These are phyloP conservation scores for Paecilomyces variotii DNA, from an alignment of 2,329 filamentous ascomycete genomes.

Conservation along the genomic window DNA sequence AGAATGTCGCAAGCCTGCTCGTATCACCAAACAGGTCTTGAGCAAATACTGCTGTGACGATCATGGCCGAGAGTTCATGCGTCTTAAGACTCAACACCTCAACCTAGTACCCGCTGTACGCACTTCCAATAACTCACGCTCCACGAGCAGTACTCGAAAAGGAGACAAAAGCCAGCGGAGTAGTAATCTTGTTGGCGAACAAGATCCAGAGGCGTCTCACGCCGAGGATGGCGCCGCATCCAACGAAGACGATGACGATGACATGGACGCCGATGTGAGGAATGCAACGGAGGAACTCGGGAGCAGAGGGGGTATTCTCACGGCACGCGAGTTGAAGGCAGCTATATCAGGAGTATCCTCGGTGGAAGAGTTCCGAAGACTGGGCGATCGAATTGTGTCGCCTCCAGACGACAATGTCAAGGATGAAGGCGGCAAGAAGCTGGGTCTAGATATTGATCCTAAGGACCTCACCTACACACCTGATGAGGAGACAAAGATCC, in stretches of 20 bases:
- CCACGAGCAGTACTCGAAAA: constrained; percentile 2
- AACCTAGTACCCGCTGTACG: constrained; percentile 12
- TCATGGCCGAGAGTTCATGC: constrained; percentile 40
- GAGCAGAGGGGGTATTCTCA: constrained; percentile 37
- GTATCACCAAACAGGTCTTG: constrained; percentile 27
- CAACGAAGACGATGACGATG: constrained; percentile 17
- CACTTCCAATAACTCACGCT: constrained; percentile 9
- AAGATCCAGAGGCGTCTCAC: constrained; percentile 15
- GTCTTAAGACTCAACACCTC: constrained; percentile 22
- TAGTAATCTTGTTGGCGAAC: constrained; percentile 17
- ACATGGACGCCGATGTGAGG: constrained; percentile 13
- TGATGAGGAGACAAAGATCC: constrained; percentile 31
- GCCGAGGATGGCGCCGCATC: constrained; percentile 17
- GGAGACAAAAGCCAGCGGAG: constrained; percentile 11
- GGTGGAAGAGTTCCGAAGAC: constrained; percentile 32
- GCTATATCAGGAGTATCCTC: constrained; percentile 29
- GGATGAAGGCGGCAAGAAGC: constrained; percentile 14
- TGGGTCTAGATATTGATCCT: constrained; percentile 21
- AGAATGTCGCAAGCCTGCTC: constrained; percentile 40
- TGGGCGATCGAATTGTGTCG: constrained; percentile 32
- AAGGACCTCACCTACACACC: constrained; percentile 26
- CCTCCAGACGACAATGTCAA: constrained; percentile 13
- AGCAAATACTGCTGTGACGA: constrained; percentile 46
- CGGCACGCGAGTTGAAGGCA: constrained; percentile 34
- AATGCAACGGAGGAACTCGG: constrained; percentile 24